Evolutionary conservation across 805 yeast genomes (phyloP), one percentile per base, ranked within the genome.

Genomic region (Sugiyamaella boreocaroliniensis): DNA sequence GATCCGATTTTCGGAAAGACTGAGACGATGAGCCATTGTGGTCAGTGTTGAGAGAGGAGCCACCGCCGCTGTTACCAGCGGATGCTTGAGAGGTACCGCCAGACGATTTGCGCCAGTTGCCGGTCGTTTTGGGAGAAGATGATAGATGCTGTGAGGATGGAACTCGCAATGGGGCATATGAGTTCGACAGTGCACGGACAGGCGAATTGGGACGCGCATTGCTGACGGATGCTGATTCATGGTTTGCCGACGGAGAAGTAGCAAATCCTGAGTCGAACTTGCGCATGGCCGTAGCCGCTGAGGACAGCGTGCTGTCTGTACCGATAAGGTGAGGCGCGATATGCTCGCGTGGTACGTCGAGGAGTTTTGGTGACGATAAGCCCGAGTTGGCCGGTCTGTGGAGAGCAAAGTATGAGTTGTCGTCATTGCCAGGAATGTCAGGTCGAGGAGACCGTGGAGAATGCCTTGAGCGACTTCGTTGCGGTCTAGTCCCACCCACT

Each of bases 121-220:
- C 37, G 6, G 48, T n/a, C 2, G 48, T 10, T 22, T 22, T 22
- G 5, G 29, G 16, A 14, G 46, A 43, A 3, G 20, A 16, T 10
- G 48, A 37, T n/a, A 44, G 19, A 41, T 40, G 44, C n/a, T 29
- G 45, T 12, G 44, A 15, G 2, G 57, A 54, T 2, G 59, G 59
- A 1, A 47, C 43, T 29, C 59, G 37, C 10, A 41, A 34, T 10
- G 57, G 55, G 8, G 59, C 57, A 51, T 56, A 56, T 7, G 59
- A 48, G 48, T 42, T 56, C 14, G 68, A 63, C 10, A 60, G 63
- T 4, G 56, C 56, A 16, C 68, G 47, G 8, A 57, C 48, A 15
- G 59, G 60, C 9, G 60, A 57, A 14, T 53, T 54, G 12, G 60
- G 60, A 1, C 58, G 52, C 14, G 26, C 20, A 4, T 48, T 15